These are phyloP conservation scores for Peronospora destructor DNA, from an alignment of 352 stramenopile genomes.

Conservation along the genomic window DNA sequence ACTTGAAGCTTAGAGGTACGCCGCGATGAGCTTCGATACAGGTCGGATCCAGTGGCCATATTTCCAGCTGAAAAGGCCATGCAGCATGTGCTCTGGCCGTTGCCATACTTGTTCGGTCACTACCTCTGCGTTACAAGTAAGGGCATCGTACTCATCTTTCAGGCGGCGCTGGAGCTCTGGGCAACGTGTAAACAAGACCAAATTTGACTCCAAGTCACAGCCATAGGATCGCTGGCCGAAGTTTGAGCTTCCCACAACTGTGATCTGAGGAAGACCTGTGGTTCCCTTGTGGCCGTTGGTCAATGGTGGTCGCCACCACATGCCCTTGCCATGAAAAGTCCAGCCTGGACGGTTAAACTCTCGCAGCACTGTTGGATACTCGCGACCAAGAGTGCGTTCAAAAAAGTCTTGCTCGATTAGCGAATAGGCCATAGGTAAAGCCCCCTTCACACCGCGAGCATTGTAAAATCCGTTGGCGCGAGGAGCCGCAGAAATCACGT, in stretches of 20 bases:
- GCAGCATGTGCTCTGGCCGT: slow-evolving; percentile 46
- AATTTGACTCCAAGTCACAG: slow-evolving; percentile 68
- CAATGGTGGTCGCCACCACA: slow-evolving; percentile 54
- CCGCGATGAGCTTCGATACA: slow-evolving; percentile 53
- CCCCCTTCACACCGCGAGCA: slow-evolving; percentile 59
- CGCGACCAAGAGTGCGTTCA: slow-evolving; percentile 33
- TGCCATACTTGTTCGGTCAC: slow-evolving; percentile 62
- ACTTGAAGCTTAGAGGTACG: slow-evolving; percentile 34
- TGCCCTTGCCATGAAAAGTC: slow-evolving; percentile 85
- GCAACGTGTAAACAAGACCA: slow-evolving; percentile 57
- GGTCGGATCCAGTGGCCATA: slow-evolving; percentile 71
- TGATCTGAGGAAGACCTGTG: slow-evolving; percentile 31
- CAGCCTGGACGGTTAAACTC: slow-evolving; percentile 62
- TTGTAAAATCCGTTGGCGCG: slow-evolving; percentile 72
- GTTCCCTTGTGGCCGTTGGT: slow-evolving; percentile 1
- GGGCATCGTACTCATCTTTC: slow-evolving; percentile 44
- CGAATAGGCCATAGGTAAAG: slow-evolving; percentile 74
- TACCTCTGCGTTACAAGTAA: slow-evolving; percentile 39
- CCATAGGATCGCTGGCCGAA: slow-evolving; percentile 73
- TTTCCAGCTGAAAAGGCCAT: slow-evolving; percentile 65
- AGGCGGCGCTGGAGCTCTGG: slow-evolving; percentile 40
- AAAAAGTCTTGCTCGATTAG: slow-evolving; percentile 80
- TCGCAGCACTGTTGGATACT: slow-evolving; percentile 41
- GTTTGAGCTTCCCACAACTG: slow-evolving; percentile 71
- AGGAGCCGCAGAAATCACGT: slow-evolving; percentile 60